Base-by-base conservation (phyloP, 768 basidiomycete species). In the Kwoniella sp. region DNA sequence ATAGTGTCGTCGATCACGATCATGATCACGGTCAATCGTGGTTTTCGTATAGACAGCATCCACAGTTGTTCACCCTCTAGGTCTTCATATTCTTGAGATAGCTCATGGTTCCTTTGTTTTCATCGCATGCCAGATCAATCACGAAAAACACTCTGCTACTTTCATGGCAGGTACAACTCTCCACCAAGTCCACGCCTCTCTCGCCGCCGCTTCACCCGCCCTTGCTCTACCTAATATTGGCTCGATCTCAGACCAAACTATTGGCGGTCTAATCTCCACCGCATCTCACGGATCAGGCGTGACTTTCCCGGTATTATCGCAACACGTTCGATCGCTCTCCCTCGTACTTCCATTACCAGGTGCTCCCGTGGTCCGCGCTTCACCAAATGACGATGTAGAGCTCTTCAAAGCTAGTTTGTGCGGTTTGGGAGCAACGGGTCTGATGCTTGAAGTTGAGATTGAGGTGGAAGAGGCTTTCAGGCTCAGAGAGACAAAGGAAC, bases 271-370 rank as follows among this genome's bases (percentile, higher is more conserved):
- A 71, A 84, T 98, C 73, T 88, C 92, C 15, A 99, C 96, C 65
- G 92, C 92, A 8, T 94, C 94, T 0, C 96, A 99, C 83, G 96
- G 94, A 56, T 88, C 91, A 13, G 95, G 96, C 46, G 83, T 89
- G 63, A 75, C 81, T 48, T 94, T 85, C 81, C 86, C 86, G 58
- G 90, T 91, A 66, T 52, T 76, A 12, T 91, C 92, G 12, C 88
- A 88, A 21, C 85, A 88, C 68, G 91, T 92, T 58, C 83, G 85
- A 70, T 86, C 88, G 3, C 81, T 97, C 66, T 86, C 86, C 7
- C 74, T 97, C 52, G 83, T 96, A 36, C 82, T 91, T 15, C 88
- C 94, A 15, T 58, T 70, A 5, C 66, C 74, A 8, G 86, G 89
- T 79, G 90, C 91, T 21, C 82, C 86, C 10, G 82, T 85, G 57